Percentiles rank a stretch among this genome's conserved stretches.
Conservation (phyloP, 2,329 filamentous ascomycete species). For the Teratosphaeria zuluensis region DNA sequence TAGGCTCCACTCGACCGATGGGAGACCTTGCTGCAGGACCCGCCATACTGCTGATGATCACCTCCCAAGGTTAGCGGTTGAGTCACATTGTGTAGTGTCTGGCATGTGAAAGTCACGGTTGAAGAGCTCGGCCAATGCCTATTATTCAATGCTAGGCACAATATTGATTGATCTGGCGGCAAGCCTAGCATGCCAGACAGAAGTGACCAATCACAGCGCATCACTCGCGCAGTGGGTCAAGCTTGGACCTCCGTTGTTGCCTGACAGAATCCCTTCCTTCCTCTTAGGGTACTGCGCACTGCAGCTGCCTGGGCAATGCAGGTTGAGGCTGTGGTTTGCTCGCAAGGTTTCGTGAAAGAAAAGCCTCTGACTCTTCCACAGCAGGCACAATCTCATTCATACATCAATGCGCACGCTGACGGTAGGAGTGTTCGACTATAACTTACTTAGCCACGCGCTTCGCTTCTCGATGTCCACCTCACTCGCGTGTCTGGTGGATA, state of each 20-base stretch:
- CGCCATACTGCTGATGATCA: not conserved
- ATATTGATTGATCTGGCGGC: not conserved
- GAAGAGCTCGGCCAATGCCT: not conserved
- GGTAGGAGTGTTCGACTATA: not conserved
- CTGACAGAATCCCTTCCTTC: not conserved
- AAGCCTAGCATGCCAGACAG: too few species aligned
- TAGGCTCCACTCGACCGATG: slow-evolving; percentile 14
- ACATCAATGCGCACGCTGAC: not conserved
- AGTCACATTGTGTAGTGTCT: not conserved
- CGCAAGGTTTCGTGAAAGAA: not conserved
- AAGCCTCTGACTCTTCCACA: not conserved
- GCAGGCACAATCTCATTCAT: not conserved
- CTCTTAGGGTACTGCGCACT: not conserved
- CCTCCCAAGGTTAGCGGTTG: too few species aligned
- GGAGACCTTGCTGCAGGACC: not conserved
- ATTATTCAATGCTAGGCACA: too few species aligned
- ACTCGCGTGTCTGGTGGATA: not conserved
- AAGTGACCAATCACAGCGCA: not conserved
- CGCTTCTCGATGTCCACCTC: not conserved
- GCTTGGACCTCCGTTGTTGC: not conserved
- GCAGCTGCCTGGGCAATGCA: not conserved
- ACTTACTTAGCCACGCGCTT: not conserved
- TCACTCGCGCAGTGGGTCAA: not conserved
- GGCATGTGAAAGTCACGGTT: not conserved
- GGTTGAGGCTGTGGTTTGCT: not conserved